Evolutionary conservation across 148 eudicot species (phyloP).

Genomic region (Polygonum maritimum): DNA sequence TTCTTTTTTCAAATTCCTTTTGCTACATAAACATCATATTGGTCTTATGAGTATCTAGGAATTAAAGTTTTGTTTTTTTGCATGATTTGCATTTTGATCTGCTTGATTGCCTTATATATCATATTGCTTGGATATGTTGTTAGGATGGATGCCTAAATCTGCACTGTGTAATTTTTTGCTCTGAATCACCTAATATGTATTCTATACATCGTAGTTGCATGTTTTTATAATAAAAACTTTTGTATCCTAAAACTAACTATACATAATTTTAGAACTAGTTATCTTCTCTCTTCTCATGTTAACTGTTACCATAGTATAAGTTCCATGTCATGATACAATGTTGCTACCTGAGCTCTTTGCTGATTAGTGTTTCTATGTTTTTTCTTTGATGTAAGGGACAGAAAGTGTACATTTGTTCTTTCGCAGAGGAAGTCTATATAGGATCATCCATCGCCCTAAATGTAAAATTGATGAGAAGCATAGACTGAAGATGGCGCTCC

Average conservation of each 20-base stretch:
- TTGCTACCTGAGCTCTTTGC: not conserved
- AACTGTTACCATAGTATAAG: no score
- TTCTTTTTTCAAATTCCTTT: not conserved
- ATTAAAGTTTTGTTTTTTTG: not conserved
- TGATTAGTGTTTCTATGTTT: not conserved
- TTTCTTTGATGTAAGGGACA: not conserved
- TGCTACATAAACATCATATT: not conserved
- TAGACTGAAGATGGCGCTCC: conserved; percentile 95
- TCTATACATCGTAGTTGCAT: not conserved
- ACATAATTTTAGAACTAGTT: not conserved
- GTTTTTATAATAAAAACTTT: not conserved
- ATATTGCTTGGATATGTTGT: not conserved
- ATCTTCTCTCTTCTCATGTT: no score
- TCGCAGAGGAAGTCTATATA: conserved; percentile 88
- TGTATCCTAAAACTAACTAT: not conserved
- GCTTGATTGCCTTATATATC: not conserved
- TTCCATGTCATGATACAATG: not conserved
- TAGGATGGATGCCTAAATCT: not conserved
- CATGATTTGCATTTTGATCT: not conserved
- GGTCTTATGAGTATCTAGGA: not conserved
- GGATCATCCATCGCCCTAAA: conserved; percentile 95
- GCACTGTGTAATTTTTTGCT: not conserved
- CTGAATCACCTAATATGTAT: not conserved
- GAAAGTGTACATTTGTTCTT: not conserved
- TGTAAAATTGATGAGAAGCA: conserved; percentile 89